phyloP scores from a whole-genome alignment of 2,329 filamentous ascomycete species.

The Thielaviopsis cerberus region DNA sequence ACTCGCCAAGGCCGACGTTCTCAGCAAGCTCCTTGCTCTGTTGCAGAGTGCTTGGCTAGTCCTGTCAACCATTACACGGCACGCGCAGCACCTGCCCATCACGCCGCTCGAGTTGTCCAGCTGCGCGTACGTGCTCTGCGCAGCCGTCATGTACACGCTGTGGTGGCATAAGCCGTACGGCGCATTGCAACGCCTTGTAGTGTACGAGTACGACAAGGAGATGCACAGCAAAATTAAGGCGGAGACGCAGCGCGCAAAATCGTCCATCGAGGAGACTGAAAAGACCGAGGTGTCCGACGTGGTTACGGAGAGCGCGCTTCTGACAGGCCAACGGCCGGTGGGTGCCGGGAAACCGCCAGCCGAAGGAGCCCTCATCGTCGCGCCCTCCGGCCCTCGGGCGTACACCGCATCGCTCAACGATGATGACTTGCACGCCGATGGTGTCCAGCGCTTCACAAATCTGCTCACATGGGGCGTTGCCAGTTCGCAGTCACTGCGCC shows the following conservation, averaged over 20 bases:
- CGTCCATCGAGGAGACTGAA: not conserved
- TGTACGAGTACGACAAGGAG: not conserved
- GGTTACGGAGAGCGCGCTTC: too few species aligned
- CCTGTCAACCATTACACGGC: constrained; percentile 18
- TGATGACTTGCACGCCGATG: not conserved
- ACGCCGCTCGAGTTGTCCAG: constrained; percentile 21
- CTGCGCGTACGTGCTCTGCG: constrained; percentile 19
- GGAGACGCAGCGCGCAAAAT: not conserved
- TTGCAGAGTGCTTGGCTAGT: constrained; percentile 23
- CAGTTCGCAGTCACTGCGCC: not conserved
- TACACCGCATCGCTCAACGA: not conserved
- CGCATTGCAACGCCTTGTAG: not conserved
- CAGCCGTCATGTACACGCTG: constrained; percentile 18
- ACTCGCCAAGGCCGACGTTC: constrained; percentile 17
- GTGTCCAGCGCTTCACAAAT: not conserved
- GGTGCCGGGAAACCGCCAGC: too few species aligned
- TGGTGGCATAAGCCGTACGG: constrained; percentile 20
- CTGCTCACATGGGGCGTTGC: not conserved
- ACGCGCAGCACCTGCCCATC: constrained; percentile 18
- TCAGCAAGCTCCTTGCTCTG: constrained; percentile 19
- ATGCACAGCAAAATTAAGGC: not conserved
- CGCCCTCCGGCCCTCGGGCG: not conserved
- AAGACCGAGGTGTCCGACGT: not conserved
- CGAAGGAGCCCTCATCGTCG: too few species aligned
- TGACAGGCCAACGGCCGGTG: too few species aligned